These are phyloP conservation scores for Nidularia sp. DNA, from an alignment of 768 basidiomycete species.

Conservation along the genomic window DNA sequence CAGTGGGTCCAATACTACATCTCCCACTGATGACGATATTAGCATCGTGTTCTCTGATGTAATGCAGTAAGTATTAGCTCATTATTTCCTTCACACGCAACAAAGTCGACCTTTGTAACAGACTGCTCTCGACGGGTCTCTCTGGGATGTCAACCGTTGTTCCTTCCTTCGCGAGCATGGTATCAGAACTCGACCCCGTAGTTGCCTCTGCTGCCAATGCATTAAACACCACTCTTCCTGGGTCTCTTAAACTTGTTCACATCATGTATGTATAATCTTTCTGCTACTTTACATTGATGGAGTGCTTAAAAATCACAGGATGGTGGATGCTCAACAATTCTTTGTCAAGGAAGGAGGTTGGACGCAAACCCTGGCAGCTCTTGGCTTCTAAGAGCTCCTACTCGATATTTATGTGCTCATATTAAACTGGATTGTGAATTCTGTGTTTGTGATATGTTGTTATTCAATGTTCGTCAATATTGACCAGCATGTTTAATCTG, in stretches of 20 bases:
- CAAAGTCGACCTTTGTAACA: constrained; percentile 2
- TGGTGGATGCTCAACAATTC: constrained; percentile 32
- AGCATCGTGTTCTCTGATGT: constrained; percentile 23
- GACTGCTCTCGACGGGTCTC: constrained; percentile 21
- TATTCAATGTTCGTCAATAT: no score
- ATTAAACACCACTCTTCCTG: constrained; percentile 25
- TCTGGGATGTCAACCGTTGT: constrained; percentile 22
- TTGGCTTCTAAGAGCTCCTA: constrained; percentile 21
- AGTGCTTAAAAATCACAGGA: constrained; percentile 11
- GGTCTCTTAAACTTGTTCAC: constrained; percentile 18
- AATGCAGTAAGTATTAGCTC: constrained; percentile 17
- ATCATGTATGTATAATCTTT: constrained; percentile 16
- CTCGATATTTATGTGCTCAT: constrained; percentile 5
- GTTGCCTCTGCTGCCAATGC: constrained; percentile 17
- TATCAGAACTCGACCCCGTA: constrained; percentile 22
- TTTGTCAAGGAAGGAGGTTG: constrained; percentile 21
- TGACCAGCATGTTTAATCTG: no score
- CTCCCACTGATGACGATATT: constrained; percentile 30
- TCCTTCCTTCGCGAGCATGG: constrained; percentile 18
- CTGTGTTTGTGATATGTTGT: no score
- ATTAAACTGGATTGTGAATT: no score
- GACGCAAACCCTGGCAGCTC: constrained; percentile 24
- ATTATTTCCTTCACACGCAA: background rate
- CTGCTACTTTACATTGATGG: background rate
- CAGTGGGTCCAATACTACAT: constrained; percentile 22